phyloP scores from a whole-genome alignment of 176 grass and related monocot species.

The Alloteropsis semialata region DNA sequence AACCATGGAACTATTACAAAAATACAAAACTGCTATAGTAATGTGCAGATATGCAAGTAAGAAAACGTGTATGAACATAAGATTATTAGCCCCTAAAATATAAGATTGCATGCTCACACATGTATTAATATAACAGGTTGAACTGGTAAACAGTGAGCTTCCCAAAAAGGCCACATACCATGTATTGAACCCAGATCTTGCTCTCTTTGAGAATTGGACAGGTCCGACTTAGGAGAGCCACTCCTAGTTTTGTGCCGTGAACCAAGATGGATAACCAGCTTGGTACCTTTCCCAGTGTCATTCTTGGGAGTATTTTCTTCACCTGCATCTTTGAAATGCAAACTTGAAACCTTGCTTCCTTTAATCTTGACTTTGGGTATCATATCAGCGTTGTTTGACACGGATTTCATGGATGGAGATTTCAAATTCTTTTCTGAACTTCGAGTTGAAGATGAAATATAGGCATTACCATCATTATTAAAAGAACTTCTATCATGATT shows the following conservation, averaged over 20 bases:
- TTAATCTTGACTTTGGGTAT: slow-evolving; percentile 74
- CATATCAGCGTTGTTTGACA: slow-evolving; percentile 29
- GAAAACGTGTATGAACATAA: not conserved
- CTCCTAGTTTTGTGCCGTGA: slow-evolving; percentile 73
- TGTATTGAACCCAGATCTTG: slow-evolving; percentile 51
- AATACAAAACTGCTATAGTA: not conserved
- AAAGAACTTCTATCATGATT: slow-evolving; percentile 37
- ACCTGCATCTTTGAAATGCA: slow-evolving; percentile 61
- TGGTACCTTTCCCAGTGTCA: slow-evolving; percentile 73
- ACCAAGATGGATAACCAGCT: slow-evolving; percentile 91
- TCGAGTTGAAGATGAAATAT: slow-evolving; percentile 49
- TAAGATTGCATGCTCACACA: slow-evolving; percentile 11
- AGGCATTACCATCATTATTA: slow-evolving; percentile 39
- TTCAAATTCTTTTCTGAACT: slow-evolving; percentile 47
- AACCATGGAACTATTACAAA: not conserved
- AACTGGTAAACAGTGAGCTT: slow-evolving; percentile 35
- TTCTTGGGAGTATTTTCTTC: slow-evolving; percentile 57
- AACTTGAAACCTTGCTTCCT: slow-evolving; percentile 54
- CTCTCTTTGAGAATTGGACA: slow-evolving; percentile 72
- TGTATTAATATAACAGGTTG: slow-evolving; percentile 17
- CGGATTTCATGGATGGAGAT: slow-evolving; percentile 27
- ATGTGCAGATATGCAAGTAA: not conserved
- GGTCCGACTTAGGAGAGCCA: slow-evolving; percentile 79
- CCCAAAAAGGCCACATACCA: slow-evolving; percentile 54
- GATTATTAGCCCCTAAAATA: not conserved